Evolutionary conservation across 164 flowering plant species (phyloP).

Genomic region (Liriodendron chinense): DNA sequence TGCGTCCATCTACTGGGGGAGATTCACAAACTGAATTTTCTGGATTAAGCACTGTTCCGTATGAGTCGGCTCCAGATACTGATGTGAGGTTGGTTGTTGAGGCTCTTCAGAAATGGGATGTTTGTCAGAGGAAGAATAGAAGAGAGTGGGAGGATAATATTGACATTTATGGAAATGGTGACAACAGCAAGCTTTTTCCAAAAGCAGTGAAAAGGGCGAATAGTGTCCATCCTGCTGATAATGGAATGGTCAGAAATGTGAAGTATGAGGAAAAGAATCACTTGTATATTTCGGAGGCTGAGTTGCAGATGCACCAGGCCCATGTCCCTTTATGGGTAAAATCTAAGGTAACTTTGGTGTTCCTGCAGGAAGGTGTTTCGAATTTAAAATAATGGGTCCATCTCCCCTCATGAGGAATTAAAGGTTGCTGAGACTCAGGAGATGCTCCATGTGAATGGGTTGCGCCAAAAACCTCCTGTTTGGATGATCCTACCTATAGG

Average conservation of each 20-base stretch:
- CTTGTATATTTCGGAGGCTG: conserved; percentile 71
- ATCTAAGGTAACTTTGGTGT: conserved; percentile 45
- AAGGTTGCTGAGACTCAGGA: no score
- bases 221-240: conserved; percentile 18
- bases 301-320: conserved; percentile 63
- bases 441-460: no score
- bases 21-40: conserved; percentile 26
- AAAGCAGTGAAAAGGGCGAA: conserved; percentile 33
- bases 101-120: conserved; percentile 75
- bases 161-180: conserved; percentile 56
- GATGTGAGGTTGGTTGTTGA: conserved; percentile 57
- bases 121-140: conserved; percentile 54
- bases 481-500: no score
- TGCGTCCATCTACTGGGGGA: conserved; percentile 33
- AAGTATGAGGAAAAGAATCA: conserved; percentile 52
- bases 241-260: conserved; percentile 17
- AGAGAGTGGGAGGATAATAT: conserved; percentile 56
- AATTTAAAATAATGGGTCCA: no score
- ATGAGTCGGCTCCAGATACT: conserved; percentile 39
- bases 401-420: no score
- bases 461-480: no score
- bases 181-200: conserved; percentile 40
- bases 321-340: conserved; percentile 61
- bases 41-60: conserved; percentile 24
- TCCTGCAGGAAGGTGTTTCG: background rate